Base-by-base conservation (phyloP, 495 filamentous ascomycete species). In the Hypomontagnella monticulosa region DNA sequence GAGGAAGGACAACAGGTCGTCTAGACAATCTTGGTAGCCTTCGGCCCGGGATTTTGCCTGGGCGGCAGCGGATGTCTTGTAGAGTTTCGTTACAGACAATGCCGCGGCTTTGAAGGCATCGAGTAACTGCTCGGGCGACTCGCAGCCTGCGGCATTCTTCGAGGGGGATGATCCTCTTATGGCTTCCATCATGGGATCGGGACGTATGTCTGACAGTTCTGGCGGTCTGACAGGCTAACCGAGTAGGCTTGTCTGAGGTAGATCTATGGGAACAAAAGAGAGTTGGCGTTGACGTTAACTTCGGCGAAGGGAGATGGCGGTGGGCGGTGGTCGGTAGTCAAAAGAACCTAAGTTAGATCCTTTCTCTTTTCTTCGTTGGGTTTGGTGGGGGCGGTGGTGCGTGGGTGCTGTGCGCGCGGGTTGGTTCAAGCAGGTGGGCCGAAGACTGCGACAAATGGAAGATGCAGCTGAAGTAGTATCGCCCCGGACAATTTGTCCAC, bases 1-100 rank as follows among this genome's bases (percentile, higher is more conserved):
- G 23, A 98, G 81, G 67, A 97, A 97, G 11, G 83, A 74, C 2
- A 97, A 75, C 3, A 99, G 77, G 61, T 98, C 95, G 53, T 97
- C 93, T 44, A 99, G 81, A 20, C 93, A 96, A 61, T 98, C 93
- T 71, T 97, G 93, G 69, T 97, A 98, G 4, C 96, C 96, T 37
- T 90, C 86, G 8, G 84, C 78, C 18, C 88, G 86, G 14, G 93
- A 84, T 62, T 89, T 88, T n/a, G 87, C 80, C 66, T 91, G 87
- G 16, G 92, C 89, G 52, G 85, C 80, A 1, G 89, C 89, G 12
- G 94, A 93, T 51, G 88, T 91, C 75, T 97, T 97, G 79, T 97
- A 98, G 27, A 99, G 88, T 64, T 93, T 94, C 44, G 96, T 98
- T 51, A 98, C 93, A 2, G 96, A 96, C 16, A 97, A 81, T 11